Evolutionary conservation across 352 stramenopile genomes (phyloP).

Genomic region (Thraustochytrium striatum): DNA sequence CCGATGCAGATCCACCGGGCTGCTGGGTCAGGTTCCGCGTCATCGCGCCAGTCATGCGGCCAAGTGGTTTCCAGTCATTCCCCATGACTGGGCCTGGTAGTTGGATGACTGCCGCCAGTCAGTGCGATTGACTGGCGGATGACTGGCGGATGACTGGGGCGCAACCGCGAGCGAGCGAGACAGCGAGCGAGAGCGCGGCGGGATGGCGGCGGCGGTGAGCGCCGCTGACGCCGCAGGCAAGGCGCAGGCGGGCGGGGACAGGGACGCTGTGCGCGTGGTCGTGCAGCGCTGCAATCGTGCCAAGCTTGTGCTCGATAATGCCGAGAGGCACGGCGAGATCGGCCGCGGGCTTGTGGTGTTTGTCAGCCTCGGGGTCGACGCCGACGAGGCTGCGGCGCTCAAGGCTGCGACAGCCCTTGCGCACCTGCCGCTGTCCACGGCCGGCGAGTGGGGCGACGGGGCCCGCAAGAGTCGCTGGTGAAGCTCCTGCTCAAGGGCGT

Average conservation of each 20-base stretch:
- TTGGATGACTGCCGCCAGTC: too few relatives aligned
- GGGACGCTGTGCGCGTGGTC: background rate
- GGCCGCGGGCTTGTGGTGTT: slow-evolving; percentile 12
- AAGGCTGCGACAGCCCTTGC: background rate
- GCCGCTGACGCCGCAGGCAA: background rate
- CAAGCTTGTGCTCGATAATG: background rate
- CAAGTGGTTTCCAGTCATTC: too few relatives aligned
- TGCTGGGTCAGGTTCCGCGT: too few relatives aligned
- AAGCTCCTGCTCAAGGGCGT: background rate
- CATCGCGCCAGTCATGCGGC: too few relatives aligned
- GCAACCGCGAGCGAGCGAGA: too few relatives aligned
- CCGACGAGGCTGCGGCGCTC: background rate
- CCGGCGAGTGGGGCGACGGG: slow-evolving; percentile 18
- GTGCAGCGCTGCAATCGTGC: slow-evolving; percentile 33
- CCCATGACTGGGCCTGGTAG: too few relatives aligned
- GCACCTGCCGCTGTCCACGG: background rate
- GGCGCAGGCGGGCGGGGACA: background rate
- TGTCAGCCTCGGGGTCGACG: background rate
- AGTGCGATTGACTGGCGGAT: too few relatives aligned
- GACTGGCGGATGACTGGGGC: too few relatives aligned
- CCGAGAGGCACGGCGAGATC: background rate
- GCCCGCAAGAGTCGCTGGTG: background rate
- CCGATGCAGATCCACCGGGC: too few relatives aligned
- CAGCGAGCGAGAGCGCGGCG: too few relatives aligned
- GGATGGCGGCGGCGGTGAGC: too few relatives aligned